Conservation (phyloP, 306 rosid genomes). For the Cicer pinnatifidum region DNA sequence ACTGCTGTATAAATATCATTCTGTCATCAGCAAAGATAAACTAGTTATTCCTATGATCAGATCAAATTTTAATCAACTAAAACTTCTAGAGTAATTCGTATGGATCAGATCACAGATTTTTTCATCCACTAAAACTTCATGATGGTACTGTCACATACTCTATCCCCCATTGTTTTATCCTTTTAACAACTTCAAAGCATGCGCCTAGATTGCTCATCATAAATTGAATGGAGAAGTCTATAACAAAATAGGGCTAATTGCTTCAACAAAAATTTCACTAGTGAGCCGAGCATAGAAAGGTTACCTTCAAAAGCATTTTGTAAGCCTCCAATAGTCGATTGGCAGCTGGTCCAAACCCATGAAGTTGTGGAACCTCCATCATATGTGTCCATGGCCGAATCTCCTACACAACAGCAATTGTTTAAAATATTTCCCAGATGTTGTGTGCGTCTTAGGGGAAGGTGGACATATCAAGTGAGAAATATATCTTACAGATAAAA, state of each 20-base stretch:
- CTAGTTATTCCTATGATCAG: not conserved
- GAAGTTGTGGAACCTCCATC: slow-evolving; percentile 99
- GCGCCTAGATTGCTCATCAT: too few relatives aligned
- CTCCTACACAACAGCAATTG: slow-evolving; percentile 57
- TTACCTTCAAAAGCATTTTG: slow-evolving; percentile 94
- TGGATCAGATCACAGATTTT: too few relatives aligned
- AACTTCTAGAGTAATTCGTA: too few relatives aligned
- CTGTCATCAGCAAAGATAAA: not conserved
- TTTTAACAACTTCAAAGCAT: too few relatives aligned
- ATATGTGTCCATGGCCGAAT: slow-evolving; percentile 98
- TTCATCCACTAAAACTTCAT: too few relatives aligned
- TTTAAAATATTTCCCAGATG: slow-evolving; percentile 11
- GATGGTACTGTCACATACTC: too few relatives aligned
- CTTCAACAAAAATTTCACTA: not conserved
- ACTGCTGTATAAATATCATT: not conserved
- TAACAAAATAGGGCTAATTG: not conserved
- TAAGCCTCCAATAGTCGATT: slow-evolving; percentile 91
- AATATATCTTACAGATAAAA: slow-evolving; percentile 27
- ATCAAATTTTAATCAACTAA: not conserved
- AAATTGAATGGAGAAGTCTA: not conserved
- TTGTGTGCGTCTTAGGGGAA: not conserved
- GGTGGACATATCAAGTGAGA: not conserved
- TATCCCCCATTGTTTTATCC: not conserved
- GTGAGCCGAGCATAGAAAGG: slow-evolving; percentile 19
- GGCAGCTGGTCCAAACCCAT: slow-evolving; percentile 98